These are phyloP conservation scores for Suzukiozyma palmioleophila DNA, from an alignment of 1,139 yeast genomes.

Conservation along the genomic window DNA sequence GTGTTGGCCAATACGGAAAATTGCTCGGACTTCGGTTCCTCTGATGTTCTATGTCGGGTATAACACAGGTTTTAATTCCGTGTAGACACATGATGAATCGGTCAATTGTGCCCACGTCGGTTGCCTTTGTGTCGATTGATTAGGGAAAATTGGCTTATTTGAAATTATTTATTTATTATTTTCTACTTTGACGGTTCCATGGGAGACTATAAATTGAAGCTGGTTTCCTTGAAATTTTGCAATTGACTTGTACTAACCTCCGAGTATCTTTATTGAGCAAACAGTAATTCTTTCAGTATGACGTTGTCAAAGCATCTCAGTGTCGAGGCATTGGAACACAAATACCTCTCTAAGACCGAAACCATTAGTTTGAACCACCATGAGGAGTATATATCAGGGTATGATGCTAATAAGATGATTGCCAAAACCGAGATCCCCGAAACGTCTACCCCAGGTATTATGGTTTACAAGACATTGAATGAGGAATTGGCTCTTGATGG, in stretches of 20 bases:
- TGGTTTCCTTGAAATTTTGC: neutral
- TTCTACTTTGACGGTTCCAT: neutral
- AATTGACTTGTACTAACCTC: neutral
- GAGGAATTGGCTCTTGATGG: slow-evolving; percentile 83
- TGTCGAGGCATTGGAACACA: slow-evolving; percentile 28
- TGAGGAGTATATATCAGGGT: slow-evolving; percentile 32
- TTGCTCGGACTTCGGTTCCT: too few relatives aligned
- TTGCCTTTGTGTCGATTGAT: neutral
- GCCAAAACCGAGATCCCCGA: slow-evolving; percentile 58
- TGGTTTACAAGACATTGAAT: slow-evolving; percentile 60
- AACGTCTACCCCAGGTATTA: slow-evolving; percentile 46
- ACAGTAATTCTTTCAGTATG: slow-evolving; percentile 19
- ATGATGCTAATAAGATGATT: slow-evolving; percentile 27
- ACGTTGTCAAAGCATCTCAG: slow-evolving; percentile 37
- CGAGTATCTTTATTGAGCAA: neutral
- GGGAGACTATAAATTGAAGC: neutral
- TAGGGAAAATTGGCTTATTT: neutral
- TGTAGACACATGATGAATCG: too few relatives aligned
- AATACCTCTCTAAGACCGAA: slow-evolving; percentile 23
- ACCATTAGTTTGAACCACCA: slow-evolving; percentile 20
- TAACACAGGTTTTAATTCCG: too few relatives aligned
- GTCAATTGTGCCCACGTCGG: neutral
- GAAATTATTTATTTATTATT: neutral
- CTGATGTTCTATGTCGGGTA: too few relatives aligned
- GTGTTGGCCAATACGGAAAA: too few relatives aligned